A percentile compares a stretch with the other conserved stretches of the same genome.
Evolutionary conservation across 495 filamentous ascomycete species (phyloP).

Genomic region (Bryoglossum gracile): DNA sequence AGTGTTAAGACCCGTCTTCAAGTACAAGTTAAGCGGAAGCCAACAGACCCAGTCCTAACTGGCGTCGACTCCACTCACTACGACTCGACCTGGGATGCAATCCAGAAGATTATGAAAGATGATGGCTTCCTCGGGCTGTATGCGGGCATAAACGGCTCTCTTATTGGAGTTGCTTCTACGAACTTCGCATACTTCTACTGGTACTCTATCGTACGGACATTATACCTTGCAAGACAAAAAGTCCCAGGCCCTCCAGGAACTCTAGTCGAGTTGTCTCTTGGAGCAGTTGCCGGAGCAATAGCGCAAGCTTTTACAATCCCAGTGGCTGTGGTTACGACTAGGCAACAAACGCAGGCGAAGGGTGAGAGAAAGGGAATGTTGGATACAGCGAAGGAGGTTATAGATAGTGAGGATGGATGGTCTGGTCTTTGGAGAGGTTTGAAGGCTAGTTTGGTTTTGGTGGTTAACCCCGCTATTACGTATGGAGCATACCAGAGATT

Average conservation of each 20-base stretch:
- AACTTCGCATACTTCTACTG: slow-evolving; percentile 99
- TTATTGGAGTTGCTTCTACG: slow-evolving; percentile 89
- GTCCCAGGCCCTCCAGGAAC: slow-evolving; percentile 66
- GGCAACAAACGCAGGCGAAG: slow-evolving; percentile 87
- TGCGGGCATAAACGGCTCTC: slow-evolving; percentile 74
- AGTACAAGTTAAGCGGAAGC: slow-evolving; percentile 77
- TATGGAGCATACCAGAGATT: slow-evolving; percentile 95
- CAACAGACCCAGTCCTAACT: slow-evolving; percentile 30
- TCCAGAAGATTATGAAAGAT: slow-evolving; percentile 73
- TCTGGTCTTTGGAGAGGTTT: slow-evolving; percentile 88
- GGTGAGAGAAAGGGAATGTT: slow-evolving; percentile 77
- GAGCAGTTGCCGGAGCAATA: slow-evolving; percentile 81
- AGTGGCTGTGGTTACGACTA: slow-evolving; percentile 87
- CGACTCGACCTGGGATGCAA: slow-evolving; percentile 76
- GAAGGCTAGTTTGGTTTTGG: slow-evolving; percentile 93
- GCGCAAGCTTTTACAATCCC: slow-evolving; percentile 96
- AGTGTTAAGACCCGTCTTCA: slow-evolving; percentile 97
- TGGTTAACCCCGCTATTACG: slow-evolving; percentile 95
- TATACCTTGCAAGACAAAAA: slow-evolving; percentile 68
- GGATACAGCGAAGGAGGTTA: slow-evolving; percentile 82
- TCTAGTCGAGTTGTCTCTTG: slow-evolving; percentile 75
- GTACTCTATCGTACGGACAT: slow-evolving; percentile 81
- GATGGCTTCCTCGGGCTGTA: slow-evolving; percentile 83
- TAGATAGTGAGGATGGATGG: slow-evolving; percentile 84
- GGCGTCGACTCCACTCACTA: slow-evolving; percentile 59